phyloP scores from a whole-genome alignment of 805 yeast species.

The Candida pini region DNA sequence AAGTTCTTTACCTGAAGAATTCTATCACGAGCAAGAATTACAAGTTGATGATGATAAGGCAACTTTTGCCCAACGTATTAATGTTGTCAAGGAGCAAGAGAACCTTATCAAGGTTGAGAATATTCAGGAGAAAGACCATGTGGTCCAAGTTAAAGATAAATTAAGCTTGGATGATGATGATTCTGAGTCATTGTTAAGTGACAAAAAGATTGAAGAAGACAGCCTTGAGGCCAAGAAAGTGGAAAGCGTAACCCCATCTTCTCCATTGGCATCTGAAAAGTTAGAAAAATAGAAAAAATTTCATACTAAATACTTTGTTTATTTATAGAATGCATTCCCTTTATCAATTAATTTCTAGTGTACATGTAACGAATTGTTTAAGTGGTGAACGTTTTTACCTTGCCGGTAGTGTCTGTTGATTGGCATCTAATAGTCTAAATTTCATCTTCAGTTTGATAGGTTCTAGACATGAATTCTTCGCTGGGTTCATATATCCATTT shows the following conservation, averaged over 20 bases:
- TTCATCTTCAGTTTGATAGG: conserved; percentile 17
- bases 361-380: too few relatives aligned
- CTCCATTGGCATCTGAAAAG: too few relatives aligned
- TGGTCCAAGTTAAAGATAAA: conserved; percentile 57
- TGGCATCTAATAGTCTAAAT: conserved; percentile 16
- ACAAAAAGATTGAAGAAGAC: not conserved
- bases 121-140: conserved; percentile 63
- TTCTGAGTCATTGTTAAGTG: conserved; percentile 1
- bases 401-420: too few relatives aligned
- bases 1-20: conserved; percentile 88
- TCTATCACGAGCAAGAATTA: conserved; percentile 90
- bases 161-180: conserved; percentile 50
- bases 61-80: conserved; percentile 64
- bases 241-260: too few relatives aligned
- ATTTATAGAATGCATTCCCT: too few relatives aligned
- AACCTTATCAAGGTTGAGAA: conserved; percentile 84
- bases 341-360: too few relatives aligned
- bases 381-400: too few relatives aligned
- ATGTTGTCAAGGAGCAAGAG: conserved; percentile 73
- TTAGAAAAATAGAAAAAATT: too few relatives aligned
- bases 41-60: conserved; percentile 67
- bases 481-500: conserved; percentile 24
- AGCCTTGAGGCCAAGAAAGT: too few relatives aligned
- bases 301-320: too few relatives aligned
- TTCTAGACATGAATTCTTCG: too few relatives aligned